Base-by-base conservation (phyloP, 2,329 filamentous ascomycete species). In the Tolypocladium cylindrosporum region DNA sequence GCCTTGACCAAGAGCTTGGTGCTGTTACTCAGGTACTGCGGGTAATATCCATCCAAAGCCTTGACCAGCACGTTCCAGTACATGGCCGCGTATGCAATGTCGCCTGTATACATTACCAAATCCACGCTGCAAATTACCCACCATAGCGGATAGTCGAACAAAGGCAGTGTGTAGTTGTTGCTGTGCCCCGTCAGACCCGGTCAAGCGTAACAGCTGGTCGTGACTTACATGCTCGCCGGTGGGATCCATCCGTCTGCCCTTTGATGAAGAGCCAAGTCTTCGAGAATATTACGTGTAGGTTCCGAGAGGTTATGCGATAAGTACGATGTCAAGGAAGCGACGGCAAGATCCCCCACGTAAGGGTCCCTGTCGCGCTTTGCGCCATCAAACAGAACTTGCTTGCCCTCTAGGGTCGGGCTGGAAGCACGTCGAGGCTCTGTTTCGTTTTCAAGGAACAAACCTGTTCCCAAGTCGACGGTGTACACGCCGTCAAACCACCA, bases 401-500 rank as follows among this genome's bases (percentile, higher is more conserved):
- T 80, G 0, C 73, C 76, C 19, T 76, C 58, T 2, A 82, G 68
- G 1, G 71, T 72, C 3, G 73, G 68, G 54, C 75, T 78, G 1
- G 65, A 68, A 4, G 77, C 77, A 21, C 70, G 65, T 43, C 79
- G 68, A 3, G 79, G 78, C 58, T 82, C 79, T 0, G 77, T 78
- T 61, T 80, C 72, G 61, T 80, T 77, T 21, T 66, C 68, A 1
- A 68, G 66, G 63, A 82, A 81, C 4, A 69, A 64, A 59, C 78
- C 77, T 2, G 72, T 79, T 54, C 73, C 72, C 59, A 79, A 69
- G 60, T 81, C 79, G 52, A 76, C 78, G 1, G 79, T 81, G 61
- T 82, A 81, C 0, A 78, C 76, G 5, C 73, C 77, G 61, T 81
- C 78, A 61, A 74, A 81, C 78, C 78, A 82, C 73, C 74, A 80